Evolutionary conservation across 768 basidiomycete genomes (phyloP), one percentile per base, ranked within the genome.

Genomic region (Tylopilus vinaceipallidus): DNA sequence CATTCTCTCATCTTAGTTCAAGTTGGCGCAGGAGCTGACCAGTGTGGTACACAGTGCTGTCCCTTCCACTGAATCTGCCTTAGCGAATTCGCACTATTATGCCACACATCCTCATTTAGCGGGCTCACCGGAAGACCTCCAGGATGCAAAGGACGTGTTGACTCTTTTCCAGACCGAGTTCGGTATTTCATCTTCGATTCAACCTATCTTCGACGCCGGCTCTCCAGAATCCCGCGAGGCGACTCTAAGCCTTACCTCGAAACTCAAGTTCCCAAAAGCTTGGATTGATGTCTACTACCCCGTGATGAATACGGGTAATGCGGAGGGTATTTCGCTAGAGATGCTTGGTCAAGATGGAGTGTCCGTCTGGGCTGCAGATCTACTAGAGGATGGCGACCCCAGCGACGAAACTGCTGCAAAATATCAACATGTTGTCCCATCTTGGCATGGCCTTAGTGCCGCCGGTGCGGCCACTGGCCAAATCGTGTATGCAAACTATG

Each of bases 241-340:
- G 5, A 91, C 88, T 0, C 72, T 88, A 14, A 64, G 67, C 17
- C 71, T 82, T 35, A 79, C 81, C 0, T 64, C 73, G 23, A 71
- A 71, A 5, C 70, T 77, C 33, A 68, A 59, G 26, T 67, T 64
- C 22, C 86, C 87, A 3, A 76, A 71, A 1, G 88, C 85, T 49
- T 93, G 91, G 91, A 82, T 92, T 50, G 89, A 92, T 56, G 77
- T 79, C 32, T 97, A 98, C 67, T 95, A 88, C 67, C 93, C 95
- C 2, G 75, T 93, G 35, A 71, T 95, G 72, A 91, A 95, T 67
- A 86, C 81, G 0, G 66, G 58, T 13, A 64, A 59, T 20, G 83
- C 90, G 2, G 72, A 86, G 7, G 79, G 86, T 45, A 80, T 83
- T 42, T 78, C 77, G 51, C 68, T 95, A 11, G 77, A 85, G 41